phyloP scores from a whole-genome alignment of 1,284 basidiomycete species.

The Leccinum fallax region DNA sequence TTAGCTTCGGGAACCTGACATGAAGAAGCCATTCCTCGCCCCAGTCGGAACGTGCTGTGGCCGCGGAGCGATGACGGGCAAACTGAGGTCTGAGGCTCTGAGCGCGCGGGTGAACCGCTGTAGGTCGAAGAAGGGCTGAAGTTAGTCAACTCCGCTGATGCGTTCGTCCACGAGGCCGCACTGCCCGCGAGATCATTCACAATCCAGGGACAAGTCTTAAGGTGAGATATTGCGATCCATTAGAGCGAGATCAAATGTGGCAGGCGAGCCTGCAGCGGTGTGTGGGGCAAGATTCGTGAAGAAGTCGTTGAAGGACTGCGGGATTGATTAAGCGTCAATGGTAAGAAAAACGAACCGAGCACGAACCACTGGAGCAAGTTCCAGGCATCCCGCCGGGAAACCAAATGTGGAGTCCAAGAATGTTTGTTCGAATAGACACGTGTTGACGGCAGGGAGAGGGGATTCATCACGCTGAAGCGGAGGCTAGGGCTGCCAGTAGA shows the following conservation, averaged over 20 bases:
- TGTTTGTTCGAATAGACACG: conserved; percentile 50
- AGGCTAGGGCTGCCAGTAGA: conserved; percentile 8
- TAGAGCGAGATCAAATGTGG: conserved; percentile 31
- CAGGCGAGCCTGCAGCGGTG: conserved; percentile 16
- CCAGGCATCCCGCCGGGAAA: conserved; percentile 22
- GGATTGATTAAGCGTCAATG: not conserved
- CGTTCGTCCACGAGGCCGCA: conserved; percentile 12
- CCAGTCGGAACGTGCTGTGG: conserved; percentile 32
- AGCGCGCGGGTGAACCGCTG: conserved; percentile 46
- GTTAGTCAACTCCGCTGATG: conserved; percentile 19
- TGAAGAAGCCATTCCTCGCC: conserved; percentile 9
- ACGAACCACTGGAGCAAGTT: conserved; percentile 23
- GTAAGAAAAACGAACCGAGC: not conserved
- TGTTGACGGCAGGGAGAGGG: conserved; percentile 53
- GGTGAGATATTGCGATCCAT: conserved; percentile 29
- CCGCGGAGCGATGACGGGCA: conserved; percentile 38
- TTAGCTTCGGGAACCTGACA: conserved; percentile 11
- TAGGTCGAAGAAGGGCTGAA: conserved; percentile 46
- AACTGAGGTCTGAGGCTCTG: conserved; percentile 37
- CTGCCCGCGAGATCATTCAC: conserved; percentile 4
- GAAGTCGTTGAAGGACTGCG: conserved; percentile 27
- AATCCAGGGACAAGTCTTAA: conserved; percentile 17
- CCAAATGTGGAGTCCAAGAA: conserved; percentile 38
- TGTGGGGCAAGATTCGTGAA: conserved; percentile 28
- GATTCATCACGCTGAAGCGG: conserved; percentile 45